Evolutionary conservation across 306 rosid species (phyloP), one percentile per base, ranked within the genome.

Genomic region (Mimosa pudica): DNA sequence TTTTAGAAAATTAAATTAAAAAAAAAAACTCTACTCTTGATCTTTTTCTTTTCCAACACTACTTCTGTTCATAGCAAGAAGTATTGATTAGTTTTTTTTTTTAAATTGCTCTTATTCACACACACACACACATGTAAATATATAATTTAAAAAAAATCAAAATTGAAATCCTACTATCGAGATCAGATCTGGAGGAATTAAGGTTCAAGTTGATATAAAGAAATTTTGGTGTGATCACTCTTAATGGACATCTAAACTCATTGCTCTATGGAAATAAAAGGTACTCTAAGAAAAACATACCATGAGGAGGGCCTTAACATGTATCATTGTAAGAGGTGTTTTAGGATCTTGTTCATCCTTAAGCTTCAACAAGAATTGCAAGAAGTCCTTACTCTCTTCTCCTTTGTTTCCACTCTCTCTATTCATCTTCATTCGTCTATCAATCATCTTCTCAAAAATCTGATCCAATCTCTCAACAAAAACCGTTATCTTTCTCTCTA

Each of bases 241-340:
- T 46, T 46, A 8, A 10, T 46, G 9, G 2, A 46, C 2, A 46
- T 10, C 4, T 5, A 13, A 49, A 51, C 4, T 51, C 57, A 14
- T 13, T 51, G 13, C 4, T 51, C 2, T 51, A 9, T n/a, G 30
- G 2, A 55, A 55, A 54, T 17, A 7, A 52, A 6, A 55, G n/a
- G n/a, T 6, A 17, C 2, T 55, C 2, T 55, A n/a, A 1, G 5
- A 16, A 51, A 17, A 36, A 52, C 79, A 3, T 88, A 92, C 98
- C 96, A 90, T 88, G 24, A 94, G 89, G 3, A 94, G 44, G 3
- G 91, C 94, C 83, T 94, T 92, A 38, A 92, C 64, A 0, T 90
- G 91, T 2, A 36, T 70, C 57, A 82, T 83, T 8, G 97, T 84
- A 3, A 90, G 63, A 18, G 94, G 89, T 0, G 89, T 82, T 67